Base-by-base conservation (phyloP, 179 eudicot genomes). In the Spinacia oleracea region DNA sequence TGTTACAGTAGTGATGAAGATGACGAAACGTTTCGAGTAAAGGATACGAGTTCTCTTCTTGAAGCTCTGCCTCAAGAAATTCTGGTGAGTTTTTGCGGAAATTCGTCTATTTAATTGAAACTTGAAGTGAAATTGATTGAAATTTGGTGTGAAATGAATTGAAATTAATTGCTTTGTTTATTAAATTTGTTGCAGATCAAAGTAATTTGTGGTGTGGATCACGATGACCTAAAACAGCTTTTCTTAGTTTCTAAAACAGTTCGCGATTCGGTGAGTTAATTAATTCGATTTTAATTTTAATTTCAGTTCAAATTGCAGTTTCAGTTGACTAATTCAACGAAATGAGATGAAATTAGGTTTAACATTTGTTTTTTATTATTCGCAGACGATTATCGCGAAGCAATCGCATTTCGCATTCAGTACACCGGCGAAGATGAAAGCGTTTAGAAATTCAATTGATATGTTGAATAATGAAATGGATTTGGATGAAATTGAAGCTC, bases 151-250 rank as follows among this genome's bases (percentile, higher is more conserved):
- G 68, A 46, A 23, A 29, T 46, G 9, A 29, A 25, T 43, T 21
- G 51, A 25, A 69, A 53, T 42, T 78, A 18, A 53, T 53, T 43
- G 0, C 8, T 9, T 51, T 14, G 16, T 60, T 40, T 38, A 12
- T 23, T 74, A 31, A 18, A 76, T 56, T 66, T 81, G 59, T 69
- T 78, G 62, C 92, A 94, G 98, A 85, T 91, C 55, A 91, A 86
- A 82, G 86, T 94, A 29, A 35, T 94, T 65, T 92, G 98, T 59
- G 91, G 96, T 21, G 97, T 91, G n/a, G 86, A 91, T 70, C 98
- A 94, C 66, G 96, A 92, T 34, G 98, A 94, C 84, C 86, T 94
- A 64, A 90, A 94, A 73, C 90, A 86, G 76, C 91, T 94, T 58
- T 82, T 86, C 68, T 78, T 82, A 46, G 98, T 94, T 32, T 94